Base-by-base conservation (phyloP, 345 rosid species). In the Lepidium didymum region DNA sequence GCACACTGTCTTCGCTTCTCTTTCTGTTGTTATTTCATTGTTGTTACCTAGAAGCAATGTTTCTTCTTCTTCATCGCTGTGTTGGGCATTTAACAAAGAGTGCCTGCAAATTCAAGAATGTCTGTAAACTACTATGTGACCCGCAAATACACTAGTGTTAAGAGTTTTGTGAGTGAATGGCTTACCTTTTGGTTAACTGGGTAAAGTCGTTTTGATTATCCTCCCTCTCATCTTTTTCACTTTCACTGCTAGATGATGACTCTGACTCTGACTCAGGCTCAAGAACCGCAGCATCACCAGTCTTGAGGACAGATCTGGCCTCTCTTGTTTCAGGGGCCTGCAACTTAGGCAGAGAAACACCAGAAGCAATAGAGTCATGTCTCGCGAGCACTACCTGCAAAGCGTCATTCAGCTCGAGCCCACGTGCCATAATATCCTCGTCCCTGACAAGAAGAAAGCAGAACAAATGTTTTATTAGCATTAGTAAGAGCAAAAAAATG, bases 391-490 rank as follows among this genome's bases (percentile, higher is more conserved):
- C 66, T 67, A 33, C 75, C 84, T 91, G 99, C 78, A 91, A 77
- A 55, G 82, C 62, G 70, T 95, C 98, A 74, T 91, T 91, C 64
- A 95, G 77, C 69, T 91, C 88, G 75, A 95, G 96, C 35, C 98
- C 98, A 46, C 53, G 87, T 35, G 81, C 89, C 72, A 91, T 80
- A 53, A 95, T 85, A 55, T 84, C 96, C 72, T 89, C 99, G 54
- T 94, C 95, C 80, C 99, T 94, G 87, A 64, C 60, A 76, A 69
- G 62, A n/a, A 75, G 54, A 54, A 56, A 45, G 29, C 67, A 42
- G 6, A 62, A 52, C 1, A 9, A 3, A 7, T 54, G 25, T 56
- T 14, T 52, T 15, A 51, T 64, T 34, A 18, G 31, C 43, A 51
- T 36, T 36, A 10, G 38, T 19, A 21, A 43, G 8, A 31, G 50